Conservation (phyloP, 345 rosid genomes). For the Salix arbutifolia region DNA sequence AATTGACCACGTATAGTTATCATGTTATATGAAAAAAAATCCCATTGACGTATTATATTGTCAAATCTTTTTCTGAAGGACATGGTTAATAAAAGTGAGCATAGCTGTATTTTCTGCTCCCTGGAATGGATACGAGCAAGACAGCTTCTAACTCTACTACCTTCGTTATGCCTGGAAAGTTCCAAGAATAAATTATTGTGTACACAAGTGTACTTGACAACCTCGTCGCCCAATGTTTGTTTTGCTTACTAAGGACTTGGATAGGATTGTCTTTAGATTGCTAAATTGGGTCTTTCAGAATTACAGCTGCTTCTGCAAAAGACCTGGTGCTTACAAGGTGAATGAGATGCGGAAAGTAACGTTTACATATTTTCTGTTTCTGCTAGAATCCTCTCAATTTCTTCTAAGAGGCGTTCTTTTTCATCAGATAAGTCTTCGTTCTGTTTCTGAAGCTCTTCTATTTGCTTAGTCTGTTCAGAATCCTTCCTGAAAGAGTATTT, state of each 20-base stretch:
- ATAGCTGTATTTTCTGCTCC: background rate
- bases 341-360: background rate
- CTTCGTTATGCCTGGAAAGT: background rate
- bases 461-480: slow-evolving; percentile 72
- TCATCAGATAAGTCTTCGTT: slow-evolving; percentile 54
- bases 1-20: slow-evolving; percentile 8
- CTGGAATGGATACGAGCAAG: background rate
- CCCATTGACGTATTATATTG: background rate
- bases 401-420: slow-evolving; percentile 64
- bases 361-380: slow-evolving; percentile 37
- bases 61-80: background rate
- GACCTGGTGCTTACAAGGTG: background rate
- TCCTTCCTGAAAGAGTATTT: slow-evolving; percentile 45
- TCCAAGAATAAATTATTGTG: background rate
- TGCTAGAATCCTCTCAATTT: slow-evolving; percentile 51
- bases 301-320: background rate
- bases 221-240: no score
- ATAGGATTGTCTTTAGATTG: background rate
- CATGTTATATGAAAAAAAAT: background rate
- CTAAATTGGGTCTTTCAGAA: background rate
- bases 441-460: slow-evolving; percentile 65
- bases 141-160: background rate
- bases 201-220: no score
- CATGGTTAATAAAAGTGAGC: background rate
- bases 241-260: background rate